Conservation (phyloP, 805 yeast genomes). For the Torulaspora maleeae region DNA sequence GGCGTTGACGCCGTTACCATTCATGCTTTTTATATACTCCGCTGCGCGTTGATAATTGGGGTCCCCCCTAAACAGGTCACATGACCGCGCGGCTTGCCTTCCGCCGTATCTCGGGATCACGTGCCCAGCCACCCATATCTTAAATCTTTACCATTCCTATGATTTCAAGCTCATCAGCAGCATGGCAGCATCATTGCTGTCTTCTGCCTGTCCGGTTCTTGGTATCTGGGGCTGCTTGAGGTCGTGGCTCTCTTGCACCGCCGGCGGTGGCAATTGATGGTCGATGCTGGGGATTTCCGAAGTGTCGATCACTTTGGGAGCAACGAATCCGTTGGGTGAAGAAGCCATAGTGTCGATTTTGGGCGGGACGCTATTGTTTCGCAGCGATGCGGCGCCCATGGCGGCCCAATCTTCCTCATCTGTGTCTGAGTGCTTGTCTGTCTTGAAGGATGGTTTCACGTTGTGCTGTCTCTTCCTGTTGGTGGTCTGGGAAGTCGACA, state of each 20-base stretch:
- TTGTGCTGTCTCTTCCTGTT: slow-evolving; percentile 14
- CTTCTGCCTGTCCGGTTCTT: slow-evolving; percentile 2
- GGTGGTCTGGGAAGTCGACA: slow-evolving; percentile 3
- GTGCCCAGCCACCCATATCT: not conserved
- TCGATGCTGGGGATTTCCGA: slow-evolving; percentile 8
- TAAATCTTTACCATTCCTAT: slow-evolving; percentile 1
- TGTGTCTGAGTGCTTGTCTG: slow-evolving; percentile 53
- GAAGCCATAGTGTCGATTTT: slow-evolving; percentile 16
- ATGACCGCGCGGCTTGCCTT: not conserved
- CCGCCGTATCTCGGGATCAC: not conserved
- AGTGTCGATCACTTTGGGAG: slow-evolving; percentile 11
- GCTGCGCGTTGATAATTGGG: not conserved
- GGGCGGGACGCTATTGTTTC: slow-evolving; percentile 32
- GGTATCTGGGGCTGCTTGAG: not conserved
- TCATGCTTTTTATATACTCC: slow-evolving; percentile 1
- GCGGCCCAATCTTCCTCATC: slow-evolving; percentile 98
- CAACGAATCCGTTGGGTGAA: slow-evolving; percentile 18
- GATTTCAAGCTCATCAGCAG: slow-evolving; percentile 33
- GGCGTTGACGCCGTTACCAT: not conserved
- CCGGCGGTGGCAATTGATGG: slow-evolving; percentile 12
- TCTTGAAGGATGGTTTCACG: slow-evolving; percentile 1
- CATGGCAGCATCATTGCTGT: slow-evolving; percentile 29
- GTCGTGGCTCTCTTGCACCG: slow-evolving; percentile 1
- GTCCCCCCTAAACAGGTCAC: not conserved
- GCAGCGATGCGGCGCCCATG: slow-evolving; percentile 71